Base-by-base conservation (phyloP, 352 stramenopile species). In the Saprolegnia diclina region DNA sequence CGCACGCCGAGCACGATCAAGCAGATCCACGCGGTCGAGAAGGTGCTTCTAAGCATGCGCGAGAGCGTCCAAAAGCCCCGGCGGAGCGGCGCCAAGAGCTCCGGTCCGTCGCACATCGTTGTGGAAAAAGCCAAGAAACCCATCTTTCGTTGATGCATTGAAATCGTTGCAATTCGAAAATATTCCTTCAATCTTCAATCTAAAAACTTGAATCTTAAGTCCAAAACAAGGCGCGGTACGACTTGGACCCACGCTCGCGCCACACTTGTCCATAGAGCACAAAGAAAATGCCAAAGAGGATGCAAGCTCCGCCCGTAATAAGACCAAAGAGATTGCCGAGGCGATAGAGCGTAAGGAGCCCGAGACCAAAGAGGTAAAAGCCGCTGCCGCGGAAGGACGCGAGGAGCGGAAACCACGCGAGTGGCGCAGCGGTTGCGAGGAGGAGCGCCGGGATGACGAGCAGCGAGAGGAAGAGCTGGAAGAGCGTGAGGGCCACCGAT, bases 11-110 rank as follows among this genome's bases (percentile, higher is more conserved):
- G 57, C 57, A 54, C 40, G 4, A 55, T 66, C 18, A 54, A 40
- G n/a, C 57, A 66, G n/a, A 42, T 66, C 18, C 57, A 66, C 21
- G 57, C 57, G 19, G 16, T 66, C 44, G 57, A 66, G 26, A 66
- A 66, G 40, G 44, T 55, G 24, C 16, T 66, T n/a, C 21, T 56
- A 5, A 13, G 35, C 14, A 48, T 55, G 40, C 57, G 57, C 11
- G 40, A 48, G 22, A 40, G 42, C 24, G 38, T 5, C 38, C 22
- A 40, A 66, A 35, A 61, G 53, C 53, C 16, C n/a, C 48, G n/a
- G 16, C 44, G 44, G 16, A 21, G 44, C 14, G n/a, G 44, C 26
- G 14, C 16, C 21, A 56, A 35, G 29, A 35, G 1, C 42, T 11
- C 11, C 42, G 18, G 11, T 3, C 18, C 42, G 42, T n/a, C 42